Conservation (phyloP, 2,329 filamentous ascomycete genomes). For the Leptodontidium sp. region DNA sequence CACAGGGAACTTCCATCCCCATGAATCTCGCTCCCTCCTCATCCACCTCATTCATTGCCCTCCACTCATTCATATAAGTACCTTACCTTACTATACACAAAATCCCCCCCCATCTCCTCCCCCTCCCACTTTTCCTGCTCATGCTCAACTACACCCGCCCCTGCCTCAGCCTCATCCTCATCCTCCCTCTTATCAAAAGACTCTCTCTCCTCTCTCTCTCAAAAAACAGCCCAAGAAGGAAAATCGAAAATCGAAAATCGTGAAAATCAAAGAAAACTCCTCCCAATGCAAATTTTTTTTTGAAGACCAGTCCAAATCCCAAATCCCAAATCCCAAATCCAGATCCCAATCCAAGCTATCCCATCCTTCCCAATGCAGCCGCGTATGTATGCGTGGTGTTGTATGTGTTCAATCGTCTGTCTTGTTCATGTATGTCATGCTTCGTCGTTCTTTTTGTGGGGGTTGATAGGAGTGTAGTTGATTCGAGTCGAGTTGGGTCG, state of each 20-base stretch:
- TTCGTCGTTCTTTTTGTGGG: neutral
- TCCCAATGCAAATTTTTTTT: conserved; percentile 15
- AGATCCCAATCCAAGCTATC: neutral
- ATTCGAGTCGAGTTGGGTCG: no score
- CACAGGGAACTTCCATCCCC: no score
- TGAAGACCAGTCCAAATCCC: no score
- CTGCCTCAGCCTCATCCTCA: no score
- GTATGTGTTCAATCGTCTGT: neutral
- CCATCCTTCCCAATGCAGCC: neutral
- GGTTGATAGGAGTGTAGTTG: no score
- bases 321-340: no score
- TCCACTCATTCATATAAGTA: neutral
- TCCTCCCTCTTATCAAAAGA: no score
- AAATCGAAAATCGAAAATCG: neutral
- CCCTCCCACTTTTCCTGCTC: no score
- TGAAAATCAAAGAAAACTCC: neutral
- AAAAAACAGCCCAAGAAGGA: no score
- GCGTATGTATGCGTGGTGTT: neutral
- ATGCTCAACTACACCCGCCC: no score
- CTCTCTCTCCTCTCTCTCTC: no score
- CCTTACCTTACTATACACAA: neutral
- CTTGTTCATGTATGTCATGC: neutral
- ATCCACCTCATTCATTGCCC: neutral
- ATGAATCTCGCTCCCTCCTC: no score
- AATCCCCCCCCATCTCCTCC: neutral